These are phyloP conservation scores for Fusarium xylarioides DNA, from an alignment of 2,329 filamentous ascomycete genomes.

Conservation along the genomic window DNA sequence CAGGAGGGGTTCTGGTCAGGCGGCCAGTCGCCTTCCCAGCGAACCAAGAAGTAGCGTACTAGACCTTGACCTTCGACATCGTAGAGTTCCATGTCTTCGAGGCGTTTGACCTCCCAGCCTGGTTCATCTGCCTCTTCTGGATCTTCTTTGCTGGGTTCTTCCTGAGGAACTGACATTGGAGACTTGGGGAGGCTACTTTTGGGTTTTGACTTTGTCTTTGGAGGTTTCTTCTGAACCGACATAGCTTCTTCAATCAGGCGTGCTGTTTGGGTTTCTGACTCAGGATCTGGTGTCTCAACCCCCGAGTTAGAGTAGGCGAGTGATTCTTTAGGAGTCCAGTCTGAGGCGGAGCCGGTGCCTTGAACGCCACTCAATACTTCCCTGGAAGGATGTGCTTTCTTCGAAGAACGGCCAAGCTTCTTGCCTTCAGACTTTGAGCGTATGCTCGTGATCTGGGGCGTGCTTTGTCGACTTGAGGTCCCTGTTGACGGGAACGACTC, in stretches of 20 bases:
- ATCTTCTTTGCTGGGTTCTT: not conserved
- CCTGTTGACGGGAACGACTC: conserved; percentile 7
- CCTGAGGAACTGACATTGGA: not conserved
- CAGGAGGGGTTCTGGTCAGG: conserved; percentile 65
- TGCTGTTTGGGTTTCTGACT: not conserved
- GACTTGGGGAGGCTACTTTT: not conserved
- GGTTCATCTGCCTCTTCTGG: conserved; percentile 32
- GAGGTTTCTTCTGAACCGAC: not conserved
- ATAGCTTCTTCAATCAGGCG: not conserved
- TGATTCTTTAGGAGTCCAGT: conserved; percentile 2
- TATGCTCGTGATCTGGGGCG: not conserved
- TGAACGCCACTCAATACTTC: not conserved
- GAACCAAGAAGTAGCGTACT: conserved; percentile 60
- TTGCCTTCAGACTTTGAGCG: not conserved
- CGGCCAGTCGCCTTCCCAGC: conserved; percentile 67
- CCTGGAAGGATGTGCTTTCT: not conserved
- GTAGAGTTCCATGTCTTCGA: conserved; percentile 54
- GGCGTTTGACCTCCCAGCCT: conserved; percentile 55
- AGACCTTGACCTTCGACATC: conserved; percentile 48
- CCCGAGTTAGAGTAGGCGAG: conserved; percentile 9
- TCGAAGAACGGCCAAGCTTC: not conserved
- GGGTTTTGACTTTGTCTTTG: not conserved
- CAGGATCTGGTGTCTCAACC: not conserved
- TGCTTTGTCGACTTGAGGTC: conserved; percentile 5
- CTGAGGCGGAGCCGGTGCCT: not conserved